phyloP scores from a whole-genome alignment of 306 rosid genomes.

The Canavalia ensiformis region DNA sequence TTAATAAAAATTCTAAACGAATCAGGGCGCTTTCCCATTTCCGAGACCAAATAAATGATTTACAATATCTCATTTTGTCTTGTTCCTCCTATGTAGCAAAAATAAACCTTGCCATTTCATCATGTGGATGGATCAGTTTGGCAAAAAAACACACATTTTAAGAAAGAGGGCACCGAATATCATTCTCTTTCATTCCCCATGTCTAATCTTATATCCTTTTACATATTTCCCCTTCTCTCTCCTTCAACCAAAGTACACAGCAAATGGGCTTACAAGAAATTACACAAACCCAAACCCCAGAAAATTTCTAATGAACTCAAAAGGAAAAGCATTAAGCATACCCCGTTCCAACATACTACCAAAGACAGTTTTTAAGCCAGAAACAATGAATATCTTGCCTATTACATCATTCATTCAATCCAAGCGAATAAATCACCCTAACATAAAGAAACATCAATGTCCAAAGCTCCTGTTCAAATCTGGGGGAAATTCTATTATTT shows the following conservation, averaged over 20 bases:
- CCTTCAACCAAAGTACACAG: background rate
- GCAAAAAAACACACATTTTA: background rate
- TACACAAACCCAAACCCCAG: background rate
- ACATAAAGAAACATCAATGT: background rate
- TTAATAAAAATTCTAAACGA: background rate
- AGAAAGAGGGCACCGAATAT: background rate
- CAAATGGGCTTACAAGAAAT: background rate
- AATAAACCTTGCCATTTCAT: conserved; percentile 14
- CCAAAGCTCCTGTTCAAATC: conserved; percentile 24
- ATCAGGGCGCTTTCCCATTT: background rate
- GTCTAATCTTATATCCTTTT: background rate
- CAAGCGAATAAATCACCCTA: conserved; percentile 7
- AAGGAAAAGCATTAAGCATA: background rate
- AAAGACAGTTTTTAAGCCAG: conserved; percentile 3
- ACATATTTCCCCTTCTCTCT: conserved; percentile 15
- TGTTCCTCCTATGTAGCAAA: background rate
- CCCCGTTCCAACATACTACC: background rate
- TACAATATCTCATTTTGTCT: background rate
- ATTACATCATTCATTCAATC: conserved; percentile 6
- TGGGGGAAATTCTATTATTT: too few relatives aligned
- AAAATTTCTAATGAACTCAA: conserved; percentile 30
- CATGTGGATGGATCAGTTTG: background rate
- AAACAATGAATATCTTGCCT: background rate
- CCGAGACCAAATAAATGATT: background rate
- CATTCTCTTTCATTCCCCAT: conserved; percentile 18